Evolutionary conservation across 2,329 filamentous ascomycete genomes (phyloP).

Genomic region (Stylonectria norvegica): DNA sequence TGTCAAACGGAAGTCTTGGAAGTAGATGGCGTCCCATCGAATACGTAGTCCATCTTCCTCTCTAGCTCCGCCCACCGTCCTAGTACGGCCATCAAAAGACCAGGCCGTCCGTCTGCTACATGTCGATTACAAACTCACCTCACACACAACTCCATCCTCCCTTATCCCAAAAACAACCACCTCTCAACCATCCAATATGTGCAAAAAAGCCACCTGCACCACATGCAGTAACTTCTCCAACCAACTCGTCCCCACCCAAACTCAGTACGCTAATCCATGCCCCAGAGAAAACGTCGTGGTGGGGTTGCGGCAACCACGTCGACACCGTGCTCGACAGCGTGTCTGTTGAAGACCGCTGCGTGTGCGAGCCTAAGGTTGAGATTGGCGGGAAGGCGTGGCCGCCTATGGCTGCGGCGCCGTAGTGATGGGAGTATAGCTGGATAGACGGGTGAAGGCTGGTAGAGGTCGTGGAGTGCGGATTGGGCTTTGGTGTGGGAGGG

Average conservation of each 20-base stretch:
- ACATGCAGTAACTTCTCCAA: conserved; percentile 40
- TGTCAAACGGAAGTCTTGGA: too few relatives aligned
- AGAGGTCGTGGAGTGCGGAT: conserved; percentile 26
- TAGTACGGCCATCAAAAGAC: too few relatives aligned
- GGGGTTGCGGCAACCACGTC: conserved; percentile 62
- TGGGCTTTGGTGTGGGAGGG: background rate
- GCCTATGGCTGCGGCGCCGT: conserved; percentile 48
- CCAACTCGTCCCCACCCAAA: conserved; percentile 3
- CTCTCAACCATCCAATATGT: conserved; percentile 47
- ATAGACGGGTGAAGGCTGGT: conserved; percentile 27
- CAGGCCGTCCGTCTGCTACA: too few relatives aligned
- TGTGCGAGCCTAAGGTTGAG: conserved; percentile 61
- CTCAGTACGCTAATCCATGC: background rate
- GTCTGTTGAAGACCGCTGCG: conserved; percentile 58
- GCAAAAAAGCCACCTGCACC: conserved; percentile 59
- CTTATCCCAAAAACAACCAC: background rate
- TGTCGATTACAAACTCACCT: too few relatives aligned
- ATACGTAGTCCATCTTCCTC: too few relatives aligned
- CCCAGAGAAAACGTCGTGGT: conserved; percentile 47
- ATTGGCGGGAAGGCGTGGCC: conserved; percentile 61
- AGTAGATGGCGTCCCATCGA: too few relatives aligned
- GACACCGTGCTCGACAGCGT: conserved; percentile 59
- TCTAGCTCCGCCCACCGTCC: too few relatives aligned
- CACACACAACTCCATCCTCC: too few relatives aligned
- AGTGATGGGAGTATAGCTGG: conserved; percentile 30